Evolutionary conservation across 495 filamentous ascomycete genomes (phyloP), one percentile per base, ranked within the genome.

Genomic region (Penicillium dipodomyicola): DNA sequence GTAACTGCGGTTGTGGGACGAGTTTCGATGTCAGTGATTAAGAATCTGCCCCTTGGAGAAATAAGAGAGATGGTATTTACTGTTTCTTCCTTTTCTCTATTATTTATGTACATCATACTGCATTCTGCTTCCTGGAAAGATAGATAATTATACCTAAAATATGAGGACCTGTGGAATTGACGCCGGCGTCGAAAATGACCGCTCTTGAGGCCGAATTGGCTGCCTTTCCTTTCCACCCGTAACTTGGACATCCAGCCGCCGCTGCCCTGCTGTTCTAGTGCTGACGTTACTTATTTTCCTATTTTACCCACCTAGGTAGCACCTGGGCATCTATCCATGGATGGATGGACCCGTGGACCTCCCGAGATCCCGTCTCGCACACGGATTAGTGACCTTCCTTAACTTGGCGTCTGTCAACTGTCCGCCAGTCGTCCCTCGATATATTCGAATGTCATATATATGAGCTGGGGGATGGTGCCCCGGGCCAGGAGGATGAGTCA

Each of bases 1-100:
- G 92, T 74, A 96, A 89, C 70, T 98, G 94, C 80, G 94, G 94
- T 0, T 98, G 95, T 77, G 94, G 94, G 22, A 96, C 94, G 17
- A 97, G 94, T 69, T 98, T 98, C 74, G 94, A 98, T 78, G 90
- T 97, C 62, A 89, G 88, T 67, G 68, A 72, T 63, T 82, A 61
- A 77, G 20, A 22, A 27, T 15, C 11, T 49, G 35, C 20, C 35
- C 15, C 25, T 35, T 14, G 20, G 33, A 49, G n/a, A 4, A 5
- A 33, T 40, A 44, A 17, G 29, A 37, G 52, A 47, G 54, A 37
- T 58, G 29, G 35, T 49, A n/a, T 45, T 17, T 61, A 47, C 39
- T 47, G 15, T 45, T n/a, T 50, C 29, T 44, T 17, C 47, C 29
- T 20, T 32, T 22, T 42, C 27, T 22, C 43, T 30, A 15, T 43